Base-by-base conservation (phyloP, 805 yeast genomes). In the Zygoascus tannicola region DNA sequence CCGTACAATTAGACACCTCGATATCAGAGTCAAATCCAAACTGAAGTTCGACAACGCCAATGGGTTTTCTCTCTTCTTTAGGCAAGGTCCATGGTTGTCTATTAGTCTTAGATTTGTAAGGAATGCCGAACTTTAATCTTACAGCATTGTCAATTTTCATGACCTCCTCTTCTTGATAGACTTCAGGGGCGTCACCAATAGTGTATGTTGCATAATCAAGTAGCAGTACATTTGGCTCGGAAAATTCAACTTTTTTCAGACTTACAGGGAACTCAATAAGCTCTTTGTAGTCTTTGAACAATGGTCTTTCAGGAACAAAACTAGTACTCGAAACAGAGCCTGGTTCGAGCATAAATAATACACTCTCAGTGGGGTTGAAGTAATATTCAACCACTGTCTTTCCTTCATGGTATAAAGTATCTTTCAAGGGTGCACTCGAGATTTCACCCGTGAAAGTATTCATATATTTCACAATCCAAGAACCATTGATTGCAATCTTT, bases 161-260 rank as follows among this genome's bases (percentile, higher is more conserved):
- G 32, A 22, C 36, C 8, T 18, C 43, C 4, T 19, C 37, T 14
- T 34, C 21, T 19, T 21, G 35, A 14, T 16, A 26, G 30, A 26
- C 15, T 32, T 22, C 14, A 19, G 32, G 14, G 14, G 16, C 40
- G 10, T 35, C 40, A 15, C 36, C 26, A 23, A 42, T 20, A 19
- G 18, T 42, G 21, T 26, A 42, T 34, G 35, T 34, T 3, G 44
- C 44, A 15, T n/a, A 18, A 35, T 42, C 44, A 16, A 42, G 35
- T 3, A 42, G 40, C 18, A 42, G 35, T 2, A 42, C 44, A 23
- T 42, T 42, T 3, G 20, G 28, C 26, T 42, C 44, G 19, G 18
- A 40, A 5, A 42, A 28, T 7, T 26, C 10, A 26, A 26, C 30
- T 7, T 12, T 26, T 16, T 35, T 18, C 23, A 23, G 35, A 4